Evolutionary conservation across 2,329 filamentous ascomycete species (phyloP), one percentile per base, ranked within the genome.

Genomic region (Gnomoniopsis smithogilvyi): DNA sequence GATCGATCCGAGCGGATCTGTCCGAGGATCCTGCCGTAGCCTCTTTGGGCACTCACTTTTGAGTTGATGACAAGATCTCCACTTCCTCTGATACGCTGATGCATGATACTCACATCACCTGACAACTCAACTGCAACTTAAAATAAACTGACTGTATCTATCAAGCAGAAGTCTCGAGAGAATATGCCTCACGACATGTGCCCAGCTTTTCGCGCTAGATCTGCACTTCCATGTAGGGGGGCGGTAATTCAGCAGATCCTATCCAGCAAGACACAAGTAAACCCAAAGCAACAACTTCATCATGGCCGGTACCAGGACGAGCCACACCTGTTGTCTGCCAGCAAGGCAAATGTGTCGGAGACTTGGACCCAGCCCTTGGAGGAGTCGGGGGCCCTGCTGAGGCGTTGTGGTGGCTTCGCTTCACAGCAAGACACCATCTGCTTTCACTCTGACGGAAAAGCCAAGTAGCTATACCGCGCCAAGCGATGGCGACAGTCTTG

Each of bases 161-260:
- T 14, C 6, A 3, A 11, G 10, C 11, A 57, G 55, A 52, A 24
- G 55, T 57, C 3, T 57, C 55, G 10, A 52, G 21, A 45, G 55
- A 57, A 3, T 57, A 57, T 30, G 49, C 48, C 21, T 57, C 55
- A 26, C 50, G 55, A 43, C 55, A 57, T 17, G 41, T 57, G 8
- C 36, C 48, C 22, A 51, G 30, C 22, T 51, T 57, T 11, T 36
- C 54, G 4, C 17, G 43, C 45, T 47, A 24, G 21, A 15, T 14
- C 45, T 24, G 43, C 43, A 19, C 8, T 14, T 12, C 36, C 36
- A 41, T n/a, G 26, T 30, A 4, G 26, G 26, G 26, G 26, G 26
- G 8, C 26, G 8, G 26, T 30, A 30, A 4, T 8, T 30, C 26
- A 30, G 26, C 26, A 30, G 26, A 30, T 30, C 26, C 8, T 30